A percentile compares a stretch with the other conserved stretches of the same genome.
Evolutionary conservation across 768 basidiomycete genomes (phyloP).

Genomic region (Amanita muscaria): DNA sequence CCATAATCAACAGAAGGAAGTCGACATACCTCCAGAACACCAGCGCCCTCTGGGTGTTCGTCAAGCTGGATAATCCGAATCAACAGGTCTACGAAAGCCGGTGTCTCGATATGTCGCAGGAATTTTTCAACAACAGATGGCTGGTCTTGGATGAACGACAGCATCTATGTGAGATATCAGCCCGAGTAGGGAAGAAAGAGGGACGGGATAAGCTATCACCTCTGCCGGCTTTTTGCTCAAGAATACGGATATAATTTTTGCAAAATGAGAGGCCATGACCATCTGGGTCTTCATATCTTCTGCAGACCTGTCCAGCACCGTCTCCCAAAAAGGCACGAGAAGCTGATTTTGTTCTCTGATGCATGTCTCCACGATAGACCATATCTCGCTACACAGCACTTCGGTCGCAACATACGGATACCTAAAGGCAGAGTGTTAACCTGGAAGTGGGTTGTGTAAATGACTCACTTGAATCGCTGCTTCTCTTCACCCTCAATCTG

Average conservation of each 20-base stretch:
- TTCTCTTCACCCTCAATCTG: constrained; percentile 76
- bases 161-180: constrained; percentile 54
- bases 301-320: constrained; percentile 65
- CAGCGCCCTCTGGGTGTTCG: constrained; percentile 71
- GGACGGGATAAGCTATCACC: constrained; percentile 36
- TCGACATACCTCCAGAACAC: constrained; percentile 82
- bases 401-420: constrained; percentile 92
- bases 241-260: constrained; percentile 88
- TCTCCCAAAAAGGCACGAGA: constrained; percentile 87
- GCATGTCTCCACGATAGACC: constrained; percentile 89
- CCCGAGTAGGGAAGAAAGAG: constrained; percentile 12
- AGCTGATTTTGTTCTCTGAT: constrained; percentile 62
- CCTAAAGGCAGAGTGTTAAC: constrained; percentile 29
- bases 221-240: constrained; percentile 83
- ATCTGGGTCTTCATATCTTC: constrained; percentile 85
- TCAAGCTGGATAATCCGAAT: constrained; percentile 86
- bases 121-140: constrained; percentile 76
- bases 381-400: constrained; percentile 91
- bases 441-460: constrained; percentile 2
- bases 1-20: too few species aligned
- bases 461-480: constrained; percentile 70
- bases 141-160: constrained; percentile 81
- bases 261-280: constrained; percentile 86
- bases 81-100: constrained; percentile 86
- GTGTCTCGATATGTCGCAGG: constrained; percentile 77